A percentile compares a stretch with the other conserved stretches of the same genome.
Evolutionary conservation across 257 asterid genomes (phyloP).

Genomic region (Thymus quinquecostatus): DNA sequence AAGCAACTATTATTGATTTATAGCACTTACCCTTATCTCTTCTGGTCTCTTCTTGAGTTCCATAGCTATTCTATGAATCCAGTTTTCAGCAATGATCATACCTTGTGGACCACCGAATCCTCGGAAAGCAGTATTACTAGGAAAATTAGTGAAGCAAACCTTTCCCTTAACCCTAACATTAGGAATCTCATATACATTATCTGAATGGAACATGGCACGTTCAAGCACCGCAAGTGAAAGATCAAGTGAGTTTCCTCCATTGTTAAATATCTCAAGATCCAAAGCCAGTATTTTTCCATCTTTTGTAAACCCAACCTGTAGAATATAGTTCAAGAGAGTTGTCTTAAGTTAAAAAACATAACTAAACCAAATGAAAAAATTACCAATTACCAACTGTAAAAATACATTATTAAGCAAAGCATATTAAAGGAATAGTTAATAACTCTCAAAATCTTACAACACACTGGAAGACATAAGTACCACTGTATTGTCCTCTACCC

Average conservation of each 20-base stretch:
- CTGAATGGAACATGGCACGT: slow-evolving; percentile 94
- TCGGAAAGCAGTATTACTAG: slow-evolving; percentile 98
- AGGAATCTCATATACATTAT: slow-evolving; percentile 92
- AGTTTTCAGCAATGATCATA: slow-evolving; percentile 92
- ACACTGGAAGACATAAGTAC: slow-evolving; percentile 8
- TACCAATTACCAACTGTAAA: not conserved
- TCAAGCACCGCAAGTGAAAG: slow-evolving; percentile 90
- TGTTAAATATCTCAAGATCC: slow-evolving; percentile 85
- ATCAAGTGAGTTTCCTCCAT: slow-evolving; percentile 94
- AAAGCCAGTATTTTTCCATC: slow-evolving; percentile 85
- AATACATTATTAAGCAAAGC: not conserved
- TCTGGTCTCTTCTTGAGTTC: slow-evolving; percentile 84
- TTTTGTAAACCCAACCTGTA: slow-evolving; percentile 86
- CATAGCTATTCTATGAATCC: slow-evolving; percentile 90
- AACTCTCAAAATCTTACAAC: not conserved
- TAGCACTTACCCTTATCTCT: slow-evolving; percentile 72
- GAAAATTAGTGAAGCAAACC: slow-evolving; percentile 88
- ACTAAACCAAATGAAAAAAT: not conserved
- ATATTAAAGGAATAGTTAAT: not conserved
- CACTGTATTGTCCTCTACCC: not conserved
- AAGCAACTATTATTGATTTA: slow-evolving; percentile 20
- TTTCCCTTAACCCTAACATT: slow-evolving; percentile 74
- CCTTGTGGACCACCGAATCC: slow-evolving; percentile 99
- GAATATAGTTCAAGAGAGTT: slow-evolving; percentile 17
- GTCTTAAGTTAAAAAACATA: slow-evolving; percentile 17